Evolutionary conservation across 2,329 filamentous ascomycete genomes (phyloP), one percentile per base, ranked within the genome.

Genomic region (Seiridium unicorne): DNA sequence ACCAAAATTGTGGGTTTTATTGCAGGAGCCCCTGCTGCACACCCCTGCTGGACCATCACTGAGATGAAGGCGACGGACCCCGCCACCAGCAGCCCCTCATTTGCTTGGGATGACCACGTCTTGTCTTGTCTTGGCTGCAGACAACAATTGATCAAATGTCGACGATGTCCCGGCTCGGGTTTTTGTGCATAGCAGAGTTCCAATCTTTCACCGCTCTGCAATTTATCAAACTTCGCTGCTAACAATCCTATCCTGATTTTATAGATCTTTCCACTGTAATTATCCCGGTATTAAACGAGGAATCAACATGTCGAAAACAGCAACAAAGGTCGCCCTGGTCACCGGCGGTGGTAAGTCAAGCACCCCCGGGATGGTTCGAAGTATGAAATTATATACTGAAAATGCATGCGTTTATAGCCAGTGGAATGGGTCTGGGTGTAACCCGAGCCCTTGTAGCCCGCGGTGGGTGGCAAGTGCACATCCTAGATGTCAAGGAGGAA

Each of bases 371-470:
- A 51, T 18, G 11, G 11, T 31, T 34, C 18, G 8, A 31, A 34
- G 5, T 5, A 34, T 5, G 18, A 51, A 26, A n/a, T 51, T 13
- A n/a, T 31, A 34, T 51, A 51, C 47, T 51, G 26, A 51, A 26
- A 11, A 13, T 26, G 34, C 3, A 11, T 35, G 18, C 26, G 38
- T 34, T 26, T n/a, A 44, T 59, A 77, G 76, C 75, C 57, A 74
- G 72, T 60, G 77, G 76, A 35, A 78, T 80, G 65, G 77, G 78
- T 53, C 69, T 79, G 32, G 72, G 73, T 18, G 74, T 78, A 49
- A 76, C 76, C n/a, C 62, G 71, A 64, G 70, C 72, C 32, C 71
- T 80, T 51, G 69, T 70, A 18, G 60, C 68, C 36, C 71, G 70
- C 40, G 71, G 71, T 53, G 66, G 70, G 34, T 79, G 76, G 75